Evolutionary conservation across 1,284 basidiomycete species (phyloP), one percentile per base, ranked within the genome.

Genomic region (Leccinum subrobustum): DNA sequence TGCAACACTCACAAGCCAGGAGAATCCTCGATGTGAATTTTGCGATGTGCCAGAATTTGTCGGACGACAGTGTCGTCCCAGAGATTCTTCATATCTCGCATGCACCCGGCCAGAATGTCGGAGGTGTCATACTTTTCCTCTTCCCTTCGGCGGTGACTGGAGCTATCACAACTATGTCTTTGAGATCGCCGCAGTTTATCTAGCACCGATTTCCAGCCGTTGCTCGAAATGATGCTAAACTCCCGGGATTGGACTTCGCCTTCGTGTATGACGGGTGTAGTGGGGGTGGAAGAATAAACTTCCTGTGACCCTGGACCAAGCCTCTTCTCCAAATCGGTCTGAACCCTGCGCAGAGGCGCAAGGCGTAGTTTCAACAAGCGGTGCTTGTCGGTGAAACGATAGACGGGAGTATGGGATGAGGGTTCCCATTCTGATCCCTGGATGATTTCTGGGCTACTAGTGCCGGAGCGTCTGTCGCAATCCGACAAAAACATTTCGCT

Each of bases 61-160:
- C 79, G 78, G 3, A 91, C 81, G 12, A 80, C 75, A 4, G 76
- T 56, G 65, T 91, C 88, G 50, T 79, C 77, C 89, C 89, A 91
- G 2, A 91, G 76, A 29, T 75, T 73, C 62, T 80, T 80, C 68
- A 91, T 88, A 64, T 89, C 87, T 8, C 85, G 84, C 47, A 78
- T 77, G 70, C 84, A 88, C 2, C 79, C 80, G 6, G 81, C 79
- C 35, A 91, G 80, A 9, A 86, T 76, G 54, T 83, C 83, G 42
- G 80, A 70, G 29, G 83, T 78, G 52, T 84, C 81, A 58, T 88
- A 83, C 48, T 83, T 81, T 60, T 76, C 73, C 8, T 77, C 73
- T 44, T 82, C 81, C 56, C 76, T 77, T 20, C 75, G 70, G 59
- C 70, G 74, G 52, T 70, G 66, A 20, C 70, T 44, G 9, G 60